Evolutionary conservation across 192 early-diverging fungal genomes (phyloP).

Genomic region (Coemansia sp.): DNA sequence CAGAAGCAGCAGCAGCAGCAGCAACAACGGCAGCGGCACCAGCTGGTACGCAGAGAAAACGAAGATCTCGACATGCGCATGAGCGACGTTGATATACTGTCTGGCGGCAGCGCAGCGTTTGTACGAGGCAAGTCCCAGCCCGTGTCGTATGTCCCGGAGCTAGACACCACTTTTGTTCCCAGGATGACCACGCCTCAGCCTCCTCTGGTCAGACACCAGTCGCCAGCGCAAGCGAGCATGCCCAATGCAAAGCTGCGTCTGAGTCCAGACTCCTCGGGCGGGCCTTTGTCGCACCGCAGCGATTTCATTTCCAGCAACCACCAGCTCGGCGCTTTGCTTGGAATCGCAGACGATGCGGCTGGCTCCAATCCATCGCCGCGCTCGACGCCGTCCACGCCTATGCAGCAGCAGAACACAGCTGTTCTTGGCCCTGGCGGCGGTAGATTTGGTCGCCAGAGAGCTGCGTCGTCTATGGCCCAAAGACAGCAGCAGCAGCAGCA

Average conservation of each 20-base stretch:
- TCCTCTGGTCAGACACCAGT: not conserved
- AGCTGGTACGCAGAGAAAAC: not conserved
- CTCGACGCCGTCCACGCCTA: conserved; percentile 41
- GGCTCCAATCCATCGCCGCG: conserved; percentile 17
- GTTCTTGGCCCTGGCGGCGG: not conserved
- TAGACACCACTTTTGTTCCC: conserved; percentile 9
- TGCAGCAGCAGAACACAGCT: conserved; percentile 3
- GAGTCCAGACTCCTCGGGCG: conserved; percentile 5
- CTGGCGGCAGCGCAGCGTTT: not conserved
- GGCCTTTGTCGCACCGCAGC: conserved; percentile 38
- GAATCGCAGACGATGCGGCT: conserved; percentile 18
- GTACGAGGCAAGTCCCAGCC: conserved; percentile 45
- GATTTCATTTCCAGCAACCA: conserved; percentile 24
- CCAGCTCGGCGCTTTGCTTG: conserved; percentile 31
- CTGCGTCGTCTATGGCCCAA: not conserved
- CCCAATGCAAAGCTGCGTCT: conserved; percentile 6
- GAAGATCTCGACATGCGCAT: conserved; percentile 2
- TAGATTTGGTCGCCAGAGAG: not conserved
- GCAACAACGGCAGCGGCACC: not conserved
- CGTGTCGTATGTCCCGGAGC: conserved; percentile 9
- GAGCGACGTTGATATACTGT: not conserved
- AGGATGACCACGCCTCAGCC: conserved; percentile 30
- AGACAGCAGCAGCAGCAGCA: conserved; percentile 8
- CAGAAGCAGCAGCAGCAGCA: conserved; percentile 5
- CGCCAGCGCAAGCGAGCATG: not conserved